phyloP scores from a whole-genome alignment of 2,329 filamentous ascomycete species.

The Hansfordia pulvinata region DNA sequence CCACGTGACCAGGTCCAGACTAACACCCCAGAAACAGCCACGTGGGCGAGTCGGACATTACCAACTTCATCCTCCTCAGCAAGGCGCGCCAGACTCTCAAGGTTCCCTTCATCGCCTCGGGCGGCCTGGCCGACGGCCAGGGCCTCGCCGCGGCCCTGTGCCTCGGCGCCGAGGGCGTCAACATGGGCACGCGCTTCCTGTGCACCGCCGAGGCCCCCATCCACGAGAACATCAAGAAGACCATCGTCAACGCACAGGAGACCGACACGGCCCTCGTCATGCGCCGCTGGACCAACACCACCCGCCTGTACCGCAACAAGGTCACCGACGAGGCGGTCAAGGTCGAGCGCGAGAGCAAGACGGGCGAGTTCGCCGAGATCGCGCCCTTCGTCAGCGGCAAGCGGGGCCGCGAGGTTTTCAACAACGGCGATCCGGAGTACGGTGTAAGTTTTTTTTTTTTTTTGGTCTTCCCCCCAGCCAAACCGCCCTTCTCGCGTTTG shows the following conservation, averaged over 20 bases:
- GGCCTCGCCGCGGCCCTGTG: conserved; percentile 83
- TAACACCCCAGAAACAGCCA: conserved; percentile 26
- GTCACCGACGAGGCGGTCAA: conserved; percentile 68
- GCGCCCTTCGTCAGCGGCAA: conserved; percentile 81
- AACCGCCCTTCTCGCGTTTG: neutral
- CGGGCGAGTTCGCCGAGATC: conserved; percentile 81
- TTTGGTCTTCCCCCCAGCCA: conserved; percentile 1
- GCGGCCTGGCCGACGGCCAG: conserved; percentile 89
- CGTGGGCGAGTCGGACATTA: conserved; percentile 78
- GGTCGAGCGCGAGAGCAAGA: conserved; percentile 70
- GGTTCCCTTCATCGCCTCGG: conserved; percentile 88
- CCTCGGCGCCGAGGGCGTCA: conserved; percentile 84
- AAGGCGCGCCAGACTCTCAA: conserved; percentile 71
- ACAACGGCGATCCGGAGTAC: conserved; percentile 81
- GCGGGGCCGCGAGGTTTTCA: conserved; percentile 79
- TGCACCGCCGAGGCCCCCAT: conserved; percentile 88
- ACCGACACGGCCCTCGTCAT: conserved; percentile 83
- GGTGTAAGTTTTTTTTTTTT: conserved; percentile 48
- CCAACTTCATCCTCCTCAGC: conserved; percentile 79
- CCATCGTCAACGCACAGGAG: conserved; percentile 80
- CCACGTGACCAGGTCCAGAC: conserved; percentile 4
- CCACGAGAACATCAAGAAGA: conserved; percentile 84
- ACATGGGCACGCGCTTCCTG: conserved; percentile 99
- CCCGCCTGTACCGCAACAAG: conserved; percentile 79
- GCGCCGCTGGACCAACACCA: conserved; percentile 86